Conservation (phyloP, 2,329 filamentous ascomycete genomes). For the Aspergillus hiratsukae region DNA sequence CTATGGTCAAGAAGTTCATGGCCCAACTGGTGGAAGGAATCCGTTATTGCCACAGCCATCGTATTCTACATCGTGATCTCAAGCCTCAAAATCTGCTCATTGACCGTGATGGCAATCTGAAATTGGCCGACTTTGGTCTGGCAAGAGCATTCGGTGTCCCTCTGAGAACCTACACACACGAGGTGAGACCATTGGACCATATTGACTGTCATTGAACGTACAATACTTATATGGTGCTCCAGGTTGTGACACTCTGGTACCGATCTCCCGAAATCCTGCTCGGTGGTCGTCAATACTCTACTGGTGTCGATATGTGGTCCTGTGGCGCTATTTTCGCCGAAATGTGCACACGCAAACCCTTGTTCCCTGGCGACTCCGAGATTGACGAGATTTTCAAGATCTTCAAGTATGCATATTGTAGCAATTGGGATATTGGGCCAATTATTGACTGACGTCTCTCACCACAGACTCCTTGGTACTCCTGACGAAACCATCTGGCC, state of each 20-base stretch:
- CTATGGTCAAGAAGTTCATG: slow-evolving; percentile 92
- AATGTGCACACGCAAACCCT: slow-evolving; percentile 89
- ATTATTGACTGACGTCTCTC: slow-evolving; percentile 18
- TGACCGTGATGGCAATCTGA: slow-evolving; percentile 79
- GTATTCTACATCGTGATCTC: slow-evolving; percentile 80
- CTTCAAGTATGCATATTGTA: slow-evolving; percentile 63
- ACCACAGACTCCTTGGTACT: slow-evolving; percentile 68
- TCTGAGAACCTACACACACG: slow-evolving; percentile 86
- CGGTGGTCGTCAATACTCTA: slow-evolving; percentile 86
- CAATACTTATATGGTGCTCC: slow-evolving; percentile 7
- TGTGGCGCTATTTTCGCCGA: slow-evolving; percentile 92
- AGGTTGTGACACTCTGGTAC: slow-evolving; percentile 92
- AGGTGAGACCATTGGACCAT: slow-evolving; percentile 45
- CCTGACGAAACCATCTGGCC: slow-evolving; percentile 80
- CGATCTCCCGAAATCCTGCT: slow-evolving; percentile 85
- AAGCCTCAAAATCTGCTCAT: slow-evolving; percentile 91
- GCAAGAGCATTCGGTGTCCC: slow-evolving; percentile 88
- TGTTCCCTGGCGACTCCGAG: slow-evolving; percentile 89
- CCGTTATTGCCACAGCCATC: slow-evolving; percentile 82
- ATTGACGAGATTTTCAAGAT: slow-evolving; percentile 95
- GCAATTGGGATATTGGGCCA: not conserved
- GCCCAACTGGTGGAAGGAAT: slow-evolving; percentile 79
- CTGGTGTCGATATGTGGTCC: slow-evolving; percentile 94
- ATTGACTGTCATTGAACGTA: not conserved
- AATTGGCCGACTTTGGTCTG: slow-evolving; percentile 85